Conservation (phyloP, 805 yeast species). For the Ogataea trehalophila region DNA sequence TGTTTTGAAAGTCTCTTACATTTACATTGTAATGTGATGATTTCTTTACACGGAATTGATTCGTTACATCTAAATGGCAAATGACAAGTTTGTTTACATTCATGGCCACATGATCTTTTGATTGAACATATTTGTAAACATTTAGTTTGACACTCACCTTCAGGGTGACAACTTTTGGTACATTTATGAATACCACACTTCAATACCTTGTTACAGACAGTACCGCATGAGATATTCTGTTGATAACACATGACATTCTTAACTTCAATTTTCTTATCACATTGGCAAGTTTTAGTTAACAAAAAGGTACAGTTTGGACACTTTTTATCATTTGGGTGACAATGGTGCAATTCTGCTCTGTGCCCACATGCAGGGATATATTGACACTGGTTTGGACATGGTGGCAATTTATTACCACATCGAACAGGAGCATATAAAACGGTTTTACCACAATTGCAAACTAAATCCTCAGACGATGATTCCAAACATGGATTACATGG, state of each 20-base stretch:
- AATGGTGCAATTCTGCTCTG: constrained; percentile 58
- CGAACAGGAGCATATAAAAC: constrained; percentile 77
- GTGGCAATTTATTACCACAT: constrained; percentile 68
- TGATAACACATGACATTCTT: constrained; percentile 69
- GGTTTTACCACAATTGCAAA: constrained; percentile 78
- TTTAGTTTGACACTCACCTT: constrained; percentile 52
- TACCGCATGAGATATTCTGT: constrained; percentile 62
- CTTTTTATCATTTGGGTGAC: constrained; percentile 58
- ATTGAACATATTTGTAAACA: constrained; percentile 61
- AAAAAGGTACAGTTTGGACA: constrained; percentile 76
- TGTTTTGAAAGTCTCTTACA: constrained; percentile 55
- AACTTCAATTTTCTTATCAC: constrained; percentile 33
- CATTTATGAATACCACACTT: constrained; percentile 50
- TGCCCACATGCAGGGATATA: constrained; percentile 66
- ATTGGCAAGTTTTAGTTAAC: constrained; percentile 26
- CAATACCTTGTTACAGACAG: constrained; percentile 49
- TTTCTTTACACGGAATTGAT: constrained; percentile 44
- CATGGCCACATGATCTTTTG: constrained; percentile 62
- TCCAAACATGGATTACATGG: constrained; percentile 78
- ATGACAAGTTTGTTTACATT: constrained; percentile 64
- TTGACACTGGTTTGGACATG: constrained; percentile 62
- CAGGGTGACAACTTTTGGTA: constrained; percentile 47
- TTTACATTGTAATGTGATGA: constrained; percentile 48
- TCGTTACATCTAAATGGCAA: constrained; percentile 48
- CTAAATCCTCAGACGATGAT: constrained; percentile 71